Conservation (phyloP, 2,329 filamentous ascomycete species). For the Zymoseptoria crescenta region DNA sequence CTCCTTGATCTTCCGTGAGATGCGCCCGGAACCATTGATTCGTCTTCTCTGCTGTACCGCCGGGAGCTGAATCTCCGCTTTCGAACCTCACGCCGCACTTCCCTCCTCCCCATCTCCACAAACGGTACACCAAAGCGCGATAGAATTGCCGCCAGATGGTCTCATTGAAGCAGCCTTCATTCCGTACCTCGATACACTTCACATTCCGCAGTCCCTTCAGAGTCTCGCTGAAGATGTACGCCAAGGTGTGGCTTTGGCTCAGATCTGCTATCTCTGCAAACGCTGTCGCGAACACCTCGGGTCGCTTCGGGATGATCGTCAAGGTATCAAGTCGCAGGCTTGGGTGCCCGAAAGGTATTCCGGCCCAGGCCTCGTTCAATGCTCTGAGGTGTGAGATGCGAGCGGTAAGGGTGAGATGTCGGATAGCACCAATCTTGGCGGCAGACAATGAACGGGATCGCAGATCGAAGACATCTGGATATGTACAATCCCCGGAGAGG, state of each 20-base stretch:
- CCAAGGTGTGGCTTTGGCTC: conserved; percentile 29
- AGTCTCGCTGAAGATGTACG: conserved; percentile 31
- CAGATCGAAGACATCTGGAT: conserved; percentile 24
- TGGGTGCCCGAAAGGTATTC: conserved; percentile 28
- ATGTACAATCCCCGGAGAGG: conserved; percentile 17
- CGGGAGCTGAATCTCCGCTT: conserved; percentile 10
- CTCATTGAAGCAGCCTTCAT: conserved; percentile 28
- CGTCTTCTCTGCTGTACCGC: conserved; percentile 5
- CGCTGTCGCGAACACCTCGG: conserved; percentile 20
- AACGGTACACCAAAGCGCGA: conserved; percentile 25
- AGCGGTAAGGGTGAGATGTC: conserved; percentile 28
- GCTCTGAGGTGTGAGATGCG: conserved; percentile 26
- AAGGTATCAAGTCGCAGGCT: conserved; percentile 26
- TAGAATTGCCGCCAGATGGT: conserved; percentile 30
- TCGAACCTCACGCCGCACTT: conserved; percentile 26
- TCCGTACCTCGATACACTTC: conserved; percentile 24
- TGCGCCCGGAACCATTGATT: conserved; percentile 16
- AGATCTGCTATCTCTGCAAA: conserved; percentile 32
- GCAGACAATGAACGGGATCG: conserved; percentile 15
- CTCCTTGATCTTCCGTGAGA: conserved; percentile 8
- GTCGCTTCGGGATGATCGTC: conserved; percentile 26
- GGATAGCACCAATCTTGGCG: conserved; percentile 22
- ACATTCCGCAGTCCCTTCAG: conserved; percentile 27
- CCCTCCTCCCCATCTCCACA: conserved; percentile 30
- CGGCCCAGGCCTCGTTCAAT: conserved; percentile 30